Evolutionary conservation across 1,284 basidiomycete genomes (phyloP).

Genomic region (Fomitopsis betulina): DNA sequence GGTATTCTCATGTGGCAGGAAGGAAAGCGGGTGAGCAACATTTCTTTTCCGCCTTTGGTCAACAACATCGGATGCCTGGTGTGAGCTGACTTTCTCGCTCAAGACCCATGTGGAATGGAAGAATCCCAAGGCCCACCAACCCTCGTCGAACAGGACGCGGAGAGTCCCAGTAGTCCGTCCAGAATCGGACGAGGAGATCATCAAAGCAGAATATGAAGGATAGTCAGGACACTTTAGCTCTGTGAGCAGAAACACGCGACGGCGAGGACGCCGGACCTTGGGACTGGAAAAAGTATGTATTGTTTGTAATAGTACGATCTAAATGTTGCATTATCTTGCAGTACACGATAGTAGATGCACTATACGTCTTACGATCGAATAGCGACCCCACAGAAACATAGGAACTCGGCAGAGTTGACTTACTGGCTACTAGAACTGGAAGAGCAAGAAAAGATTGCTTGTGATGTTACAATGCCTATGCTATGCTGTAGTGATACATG

Average conservation of each 20-base stretch:
- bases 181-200: neutral
- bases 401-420: neutral
- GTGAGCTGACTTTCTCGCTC: neutral
- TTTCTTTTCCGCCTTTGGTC: neutral
- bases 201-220: neutral
- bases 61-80: neutral
- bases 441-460: neutral
- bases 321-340: no score
- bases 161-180: neutral
- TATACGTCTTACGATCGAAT: no score
- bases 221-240: neutral
- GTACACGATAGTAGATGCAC: no score
- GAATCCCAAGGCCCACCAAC: slow-evolving; percentile 5
- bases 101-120: slow-evolving; percentile 9
- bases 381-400: neutral
- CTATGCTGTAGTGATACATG: slow-evolving; percentile 1
- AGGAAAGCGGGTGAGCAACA: slow-evolving; percentile 11
- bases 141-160: neutral
- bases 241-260: no score
- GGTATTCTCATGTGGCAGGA: slow-evolving; percentile 14
- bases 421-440: neutral
- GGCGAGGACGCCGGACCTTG: no score
- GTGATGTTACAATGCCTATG: neutral
- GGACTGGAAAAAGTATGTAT: no score
- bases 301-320: no score